These are phyloP conservation scores for Ustilago lituana DNA, from an alignment of 1,284 basidiomycete species.

Conservation along the genomic window DNA sequence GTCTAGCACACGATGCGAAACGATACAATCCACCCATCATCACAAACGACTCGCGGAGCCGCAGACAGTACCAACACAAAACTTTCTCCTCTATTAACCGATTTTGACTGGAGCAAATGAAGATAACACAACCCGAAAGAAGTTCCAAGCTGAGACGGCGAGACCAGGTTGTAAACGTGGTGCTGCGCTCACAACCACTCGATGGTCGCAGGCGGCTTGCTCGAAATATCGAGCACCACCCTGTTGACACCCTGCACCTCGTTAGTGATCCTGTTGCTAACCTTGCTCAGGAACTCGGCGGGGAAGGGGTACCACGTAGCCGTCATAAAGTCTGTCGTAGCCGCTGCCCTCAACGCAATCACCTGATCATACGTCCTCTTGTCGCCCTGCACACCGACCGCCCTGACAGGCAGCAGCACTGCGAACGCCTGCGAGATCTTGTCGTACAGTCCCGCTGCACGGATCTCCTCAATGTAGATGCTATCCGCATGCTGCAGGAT, in stretches of 20 bases:
- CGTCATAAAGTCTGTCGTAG: conserved; percentile 67
- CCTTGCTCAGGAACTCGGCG: conserved; percentile 85
- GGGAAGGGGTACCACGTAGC: conserved; percentile 80
- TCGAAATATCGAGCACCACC: conserved; percentile 80
- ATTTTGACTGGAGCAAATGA: too few relatives aligned
- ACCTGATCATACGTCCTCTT: conserved; percentile 96
- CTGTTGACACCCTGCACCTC: conserved; percentile 84
- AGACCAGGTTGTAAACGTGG: too few relatives aligned
- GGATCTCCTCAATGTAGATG: conserved; percentile 98
- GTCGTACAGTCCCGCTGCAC: conserved; percentile 89
- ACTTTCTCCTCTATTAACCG: too few relatives aligned
- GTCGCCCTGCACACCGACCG: conserved; percentile 98
- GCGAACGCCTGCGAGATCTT: conserved; percentile 97
- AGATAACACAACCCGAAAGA: background rate
- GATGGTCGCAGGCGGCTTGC: conserved; percentile 87
- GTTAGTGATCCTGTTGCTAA: conserved; percentile 97
- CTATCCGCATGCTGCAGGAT: conserved; percentile 93
- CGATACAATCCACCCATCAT: too few relatives aligned
- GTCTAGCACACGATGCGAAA: background rate
- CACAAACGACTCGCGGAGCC: too few relatives aligned
- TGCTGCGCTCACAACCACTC: conserved; percentile 67
- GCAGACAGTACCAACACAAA: too few relatives aligned
- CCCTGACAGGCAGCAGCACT: conserved; percentile 92
- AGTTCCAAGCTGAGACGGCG: too few relatives aligned
- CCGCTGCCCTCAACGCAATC: conserved; percentile 65